These are phyloP conservation scores for Pseudogymnoascus sp. DNA, from an alignment of 2,329 filamentous ascomycete genomes.

Conservation along the genomic window DNA sequence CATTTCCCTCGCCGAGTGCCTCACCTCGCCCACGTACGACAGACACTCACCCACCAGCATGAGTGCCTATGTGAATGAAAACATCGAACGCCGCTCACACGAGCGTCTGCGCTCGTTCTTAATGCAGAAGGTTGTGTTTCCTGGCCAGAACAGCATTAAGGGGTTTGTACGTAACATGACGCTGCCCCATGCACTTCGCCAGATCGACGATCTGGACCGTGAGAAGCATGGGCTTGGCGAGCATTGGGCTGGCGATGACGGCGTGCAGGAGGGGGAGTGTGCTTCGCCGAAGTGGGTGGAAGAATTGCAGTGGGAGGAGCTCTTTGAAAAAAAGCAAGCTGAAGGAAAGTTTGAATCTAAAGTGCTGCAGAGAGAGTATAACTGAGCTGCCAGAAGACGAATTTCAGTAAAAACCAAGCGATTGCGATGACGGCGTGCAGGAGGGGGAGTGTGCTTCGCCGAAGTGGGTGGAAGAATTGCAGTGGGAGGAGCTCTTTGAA, in stretches of 20 bases:
- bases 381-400: neutral
- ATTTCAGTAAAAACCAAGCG: neutral
- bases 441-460: neutral
- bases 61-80: constrained; percentile 17
- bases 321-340: neutral
- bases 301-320: neutral
- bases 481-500: neutral
- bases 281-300: neutral
- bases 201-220: neutral
- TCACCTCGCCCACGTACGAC: constrained; percentile 12
- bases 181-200: neutral
- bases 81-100: constrained; percentile 19
- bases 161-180: constrained; percentile 19
- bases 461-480: neutral
- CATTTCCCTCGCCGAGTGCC: constrained; percentile 19
- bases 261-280: neutral
- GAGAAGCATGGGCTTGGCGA: neutral
- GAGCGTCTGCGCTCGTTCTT: constrained; percentile 21
- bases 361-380: neutral
- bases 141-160: constrained; percentile 21
- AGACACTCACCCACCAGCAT: constrained; percentile 13
- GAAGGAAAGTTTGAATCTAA: neutral
- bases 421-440: neutral
- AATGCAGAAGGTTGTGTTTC: constrained; percentile 23
- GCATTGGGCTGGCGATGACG: neutral